Percentiles rank a stretch among this genome's conserved stretches.
Conservation (phyloP, 2,329 filamentous ascomycete genomes). For the Cladophialophora psammophila region DNA sequence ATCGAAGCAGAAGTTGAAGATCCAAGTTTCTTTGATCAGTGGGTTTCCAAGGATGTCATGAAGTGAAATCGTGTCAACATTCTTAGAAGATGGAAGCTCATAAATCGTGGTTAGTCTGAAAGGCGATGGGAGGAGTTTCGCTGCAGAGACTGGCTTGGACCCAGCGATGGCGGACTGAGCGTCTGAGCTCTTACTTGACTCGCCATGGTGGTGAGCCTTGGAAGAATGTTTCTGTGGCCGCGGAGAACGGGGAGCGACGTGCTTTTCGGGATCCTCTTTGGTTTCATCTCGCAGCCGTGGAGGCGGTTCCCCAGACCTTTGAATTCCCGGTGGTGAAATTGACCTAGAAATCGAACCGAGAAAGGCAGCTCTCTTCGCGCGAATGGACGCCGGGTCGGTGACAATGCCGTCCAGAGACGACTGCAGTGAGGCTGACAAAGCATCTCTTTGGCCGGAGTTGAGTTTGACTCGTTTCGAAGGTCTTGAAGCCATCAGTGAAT, state of each 20-base stretch:
- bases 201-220: background rate
- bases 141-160: background rate
- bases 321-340: conserved; percentile 31
- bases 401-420: background rate
- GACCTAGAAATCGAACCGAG: conserved; percentile 34
- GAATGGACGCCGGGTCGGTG: conserved; percentile 22
- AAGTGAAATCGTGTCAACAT: conserved; percentile 71
- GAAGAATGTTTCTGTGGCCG: background rate
- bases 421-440: background rate
- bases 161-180: background rate
- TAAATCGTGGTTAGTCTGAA: conserved; percentile 74
- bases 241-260: background rate
- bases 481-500: conserved; percentile 24
- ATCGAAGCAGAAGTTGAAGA: conserved; percentile 64
- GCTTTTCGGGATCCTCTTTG: background rate
- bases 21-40: conserved; percentile 69
- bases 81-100: conserved; percentile 66
- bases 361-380: conserved; percentile 29
- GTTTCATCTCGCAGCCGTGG: conserved; percentile 1
- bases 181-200: background rate
- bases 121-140: conserved; percentile 63
- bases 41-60: conserved; percentile 75
- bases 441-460: background rate
- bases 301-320: conserved; percentile 22
- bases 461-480: conserved; percentile 30